Evolutionary conservation across 306 rosid species (phyloP).

Genomic region (Quercus dentata): DNA sequence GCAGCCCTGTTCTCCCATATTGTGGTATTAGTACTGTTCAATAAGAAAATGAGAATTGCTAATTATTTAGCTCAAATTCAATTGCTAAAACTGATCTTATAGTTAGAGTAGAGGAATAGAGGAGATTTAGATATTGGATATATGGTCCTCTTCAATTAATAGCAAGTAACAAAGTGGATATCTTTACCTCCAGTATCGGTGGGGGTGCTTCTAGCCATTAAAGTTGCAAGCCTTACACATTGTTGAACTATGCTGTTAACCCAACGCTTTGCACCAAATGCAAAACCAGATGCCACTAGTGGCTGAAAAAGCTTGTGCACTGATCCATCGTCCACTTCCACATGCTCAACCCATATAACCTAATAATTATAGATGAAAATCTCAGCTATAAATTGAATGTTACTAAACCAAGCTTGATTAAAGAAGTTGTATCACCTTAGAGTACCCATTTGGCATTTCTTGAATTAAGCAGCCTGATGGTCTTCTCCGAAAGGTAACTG

Average conservation of each 20-base stretch:
- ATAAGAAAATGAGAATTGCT: not conserved
- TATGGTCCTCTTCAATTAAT: not conserved
- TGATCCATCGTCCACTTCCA: constrained; percentile 35
- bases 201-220: not conserved
- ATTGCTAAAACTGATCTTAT: too few species aligned
- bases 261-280: constrained; percentile 62
- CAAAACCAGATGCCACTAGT: constrained; percentile 40
- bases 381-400: not conserved
- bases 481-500: constrained; percentile 21
- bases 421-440: constrained; percentile 33
- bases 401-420: not conserved
- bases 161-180: not conserved
- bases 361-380: not conserved
- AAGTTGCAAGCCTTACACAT: constrained; percentile 16
- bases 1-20: constrained; percentile 36
- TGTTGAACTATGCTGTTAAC: constrained; percentile 30
- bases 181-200: constrained; percentile 27
- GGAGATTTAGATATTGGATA: too few species aligned
- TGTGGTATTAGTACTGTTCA: constrained; percentile 5
- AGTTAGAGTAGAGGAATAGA: too few species aligned
- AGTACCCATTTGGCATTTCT: constrained; percentile 28
- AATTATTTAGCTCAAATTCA: not conserved
- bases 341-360: constrained; percentile 71
- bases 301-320: constrained; percentile 20
- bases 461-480: constrained; percentile 68